phyloP scores from a whole-genome alignment of 139 green algal genomes.

The Chlamydomonas sp. region DNA sequence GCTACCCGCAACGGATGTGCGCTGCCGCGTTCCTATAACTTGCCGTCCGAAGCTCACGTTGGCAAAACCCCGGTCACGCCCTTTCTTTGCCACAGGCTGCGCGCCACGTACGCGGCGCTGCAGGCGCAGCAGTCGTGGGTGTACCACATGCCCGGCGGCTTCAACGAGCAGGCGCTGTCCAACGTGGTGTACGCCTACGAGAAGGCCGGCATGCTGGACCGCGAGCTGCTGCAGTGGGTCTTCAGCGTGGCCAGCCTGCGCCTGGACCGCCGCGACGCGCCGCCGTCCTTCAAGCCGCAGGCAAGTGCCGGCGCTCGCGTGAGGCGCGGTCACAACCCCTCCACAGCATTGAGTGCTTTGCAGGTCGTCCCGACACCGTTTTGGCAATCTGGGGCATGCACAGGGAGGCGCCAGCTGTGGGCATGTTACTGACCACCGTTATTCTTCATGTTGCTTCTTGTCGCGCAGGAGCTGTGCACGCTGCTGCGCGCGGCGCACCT shows the following conservation, averaged over 20 bases:
- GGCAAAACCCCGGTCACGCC: background rate
- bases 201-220: conserved; percentile 56
- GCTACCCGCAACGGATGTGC: too few species aligned
- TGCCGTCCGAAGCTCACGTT: too few species aligned
- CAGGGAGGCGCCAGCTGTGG: too few species aligned
- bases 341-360: too few species aligned
- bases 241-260: conserved; percentile 59
- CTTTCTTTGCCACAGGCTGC: conserved; percentile 16
- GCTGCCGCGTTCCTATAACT: too few species aligned
- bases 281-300: conserved; percentile 47
- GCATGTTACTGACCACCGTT: too few species aligned
- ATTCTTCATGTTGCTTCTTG: too few species aligned
- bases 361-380: too few species aligned
- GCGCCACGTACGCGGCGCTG: background rate
- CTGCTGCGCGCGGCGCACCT: conserved; percentile 47
- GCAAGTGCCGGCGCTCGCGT: background rate
- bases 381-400: too few species aligned
- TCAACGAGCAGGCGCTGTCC: conserved; percentile 72
- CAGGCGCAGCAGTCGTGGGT: conserved; percentile 47
- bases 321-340: too few species aligned
- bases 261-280: conserved; percentile 41
- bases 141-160: conserved; percentile 46
- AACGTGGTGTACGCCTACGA: conserved; percentile 70
- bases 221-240: conserved; percentile 55
- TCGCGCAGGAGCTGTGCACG: conserved; percentile 46